These are phyloP conservation scores for Backusella luteola DNA, from an alignment of 192 early-diverging fungal genomes.

Conservation along the genomic window DNA sequence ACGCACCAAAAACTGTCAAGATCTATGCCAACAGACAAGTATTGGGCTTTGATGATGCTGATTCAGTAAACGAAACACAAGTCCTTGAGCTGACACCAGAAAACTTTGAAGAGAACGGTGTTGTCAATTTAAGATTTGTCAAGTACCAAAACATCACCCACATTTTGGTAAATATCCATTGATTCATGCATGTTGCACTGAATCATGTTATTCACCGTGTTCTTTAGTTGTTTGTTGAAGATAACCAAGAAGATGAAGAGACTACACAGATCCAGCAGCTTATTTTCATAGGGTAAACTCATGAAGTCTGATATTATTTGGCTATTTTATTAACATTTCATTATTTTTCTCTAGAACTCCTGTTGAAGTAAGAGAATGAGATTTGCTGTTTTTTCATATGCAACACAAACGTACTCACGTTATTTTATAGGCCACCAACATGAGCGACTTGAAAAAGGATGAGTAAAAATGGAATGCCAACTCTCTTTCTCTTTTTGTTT, in stretches of 20 bases:
- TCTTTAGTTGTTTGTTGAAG: conserved; percentile 71
- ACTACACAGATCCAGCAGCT: conserved; percentile 80
- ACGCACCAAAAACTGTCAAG: conserved; percentile 86
- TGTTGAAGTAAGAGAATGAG: conserved; percentile 24
- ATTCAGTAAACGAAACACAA: conserved; percentile 74
- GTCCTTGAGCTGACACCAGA: conserved; percentile 66
- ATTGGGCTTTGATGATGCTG: conserved; percentile 87
- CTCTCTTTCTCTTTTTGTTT: not conserved
- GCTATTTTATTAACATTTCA: not conserved
- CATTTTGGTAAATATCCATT: conserved; percentile 55
- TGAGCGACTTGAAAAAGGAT: conserved; percentile 15
- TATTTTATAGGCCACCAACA: conserved; percentile 7
- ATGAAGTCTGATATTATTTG: too few species aligned
- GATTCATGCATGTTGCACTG: not conserved
- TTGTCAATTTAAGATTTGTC: conserved; percentile 86
- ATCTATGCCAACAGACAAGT: conserved; percentile 81
- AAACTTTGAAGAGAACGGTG: conserved; percentile 64
- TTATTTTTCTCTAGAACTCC: conserved; percentile 27
- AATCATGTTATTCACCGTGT: not conserved
- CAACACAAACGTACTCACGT: not conserved
- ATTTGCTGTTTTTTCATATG: not conserved
- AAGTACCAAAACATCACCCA: conserved; percentile 89
- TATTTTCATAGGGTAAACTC: conserved; percentile 68
- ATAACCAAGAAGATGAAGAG: conserved; percentile 84
- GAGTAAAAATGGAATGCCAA: not conserved